These are phyloP conservation scores for Phytophthora citrophthora DNA, from an alignment of 352 stramenopile species.

Conservation along the genomic window DNA sequence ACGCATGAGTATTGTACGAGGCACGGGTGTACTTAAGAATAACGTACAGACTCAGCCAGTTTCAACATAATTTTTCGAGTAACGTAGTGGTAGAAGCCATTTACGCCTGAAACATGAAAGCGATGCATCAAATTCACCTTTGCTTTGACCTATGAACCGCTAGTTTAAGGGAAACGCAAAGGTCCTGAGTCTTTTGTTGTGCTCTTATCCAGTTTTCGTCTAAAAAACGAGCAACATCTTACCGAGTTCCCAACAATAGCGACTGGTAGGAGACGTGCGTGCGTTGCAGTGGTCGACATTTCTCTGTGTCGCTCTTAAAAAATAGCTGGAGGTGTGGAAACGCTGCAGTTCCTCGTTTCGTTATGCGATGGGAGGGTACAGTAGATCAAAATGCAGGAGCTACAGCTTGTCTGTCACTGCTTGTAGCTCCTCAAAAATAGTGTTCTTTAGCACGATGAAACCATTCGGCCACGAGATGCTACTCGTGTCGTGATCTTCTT, in stretches of 20 bases:
- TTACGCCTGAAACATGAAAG: no score
- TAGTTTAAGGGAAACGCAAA: no score
- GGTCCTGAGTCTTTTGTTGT: no score
- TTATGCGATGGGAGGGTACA: no score
- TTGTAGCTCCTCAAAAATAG: constrained; percentile 22
- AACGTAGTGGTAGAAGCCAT: no score
- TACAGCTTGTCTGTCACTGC: no score
- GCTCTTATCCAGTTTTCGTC: no score
- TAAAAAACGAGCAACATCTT: no score
- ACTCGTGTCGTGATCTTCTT: neutral
- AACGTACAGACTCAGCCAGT: neutral
- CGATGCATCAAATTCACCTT: no score
- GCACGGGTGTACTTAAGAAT: neutral
- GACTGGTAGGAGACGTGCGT: constrained; percentile 8
- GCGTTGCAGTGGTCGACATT: constrained; percentile 7
- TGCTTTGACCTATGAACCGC: no score
- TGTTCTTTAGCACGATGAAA: constrained; percentile 9
- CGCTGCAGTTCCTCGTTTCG: constrained; percentile 1
- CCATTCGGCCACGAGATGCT: constrained; percentile 16
- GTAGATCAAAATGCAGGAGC: no score
- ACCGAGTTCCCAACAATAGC: constrained; percentile 21
- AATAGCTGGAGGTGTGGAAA: constrained; percentile 15
- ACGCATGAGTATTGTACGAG: no score
- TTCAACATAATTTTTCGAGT: neutral
- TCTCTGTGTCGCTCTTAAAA: constrained; percentile 19